phyloP scores from a whole-genome alignment of 106 monocot genomes.

The Dioscorea zingiberensis region DNA sequence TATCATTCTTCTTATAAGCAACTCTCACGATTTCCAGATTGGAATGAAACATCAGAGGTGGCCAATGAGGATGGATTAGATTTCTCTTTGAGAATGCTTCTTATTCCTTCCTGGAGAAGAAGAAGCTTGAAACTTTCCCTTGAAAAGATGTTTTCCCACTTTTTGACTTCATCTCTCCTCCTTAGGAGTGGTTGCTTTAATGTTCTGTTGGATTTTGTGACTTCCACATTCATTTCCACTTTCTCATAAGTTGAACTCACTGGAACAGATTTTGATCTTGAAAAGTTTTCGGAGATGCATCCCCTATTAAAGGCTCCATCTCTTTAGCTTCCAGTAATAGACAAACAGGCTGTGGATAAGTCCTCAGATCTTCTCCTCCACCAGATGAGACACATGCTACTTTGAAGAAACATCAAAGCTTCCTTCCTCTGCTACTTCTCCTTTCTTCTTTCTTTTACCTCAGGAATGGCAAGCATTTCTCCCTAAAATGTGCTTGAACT shows the following conservation, averaged over 20 bases:
- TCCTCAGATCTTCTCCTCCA: slow-evolving; percentile 24
- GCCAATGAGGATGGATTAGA: slow-evolving; percentile 8
- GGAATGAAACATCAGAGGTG: slow-evolving; percentile 6
- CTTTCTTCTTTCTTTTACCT: slow-evolving; percentile 44
- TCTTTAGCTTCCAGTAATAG: slow-evolving; percentile 16
- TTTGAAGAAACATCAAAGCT: slow-evolving; percentile 8
- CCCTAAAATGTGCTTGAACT: slow-evolving; percentile 74
- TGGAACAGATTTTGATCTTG: slow-evolving; percentile 65
- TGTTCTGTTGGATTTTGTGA: slow-evolving; percentile 13
- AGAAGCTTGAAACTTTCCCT: slow-evolving; percentile 66
- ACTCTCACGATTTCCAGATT: background rate
- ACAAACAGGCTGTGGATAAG: slow-evolving; percentile 13
- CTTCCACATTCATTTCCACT: slow-evolving; percentile 19
- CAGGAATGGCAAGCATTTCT: slow-evolving; percentile 66
- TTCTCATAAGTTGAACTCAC: slow-evolving; percentile 43
- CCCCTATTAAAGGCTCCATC: slow-evolving; percentile 7
- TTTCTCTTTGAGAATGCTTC: slow-evolving; percentile 39
- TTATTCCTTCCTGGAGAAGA: slow-evolving; percentile 61
- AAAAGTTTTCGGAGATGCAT: slow-evolving; percentile 22
- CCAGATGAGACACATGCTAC: slow-evolving; percentile 21
- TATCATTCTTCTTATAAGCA: background rate
- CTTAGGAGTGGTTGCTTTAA: slow-evolving; percentile 19
- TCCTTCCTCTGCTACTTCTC: slow-evolving; percentile 11
- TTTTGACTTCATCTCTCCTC: slow-evolving; percentile 31
- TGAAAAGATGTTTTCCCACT: slow-evolving; percentile 52